phyloP scores from a whole-genome alignment of 192 early-diverging fungal genomes.

The Podila clonocystis region DNA sequence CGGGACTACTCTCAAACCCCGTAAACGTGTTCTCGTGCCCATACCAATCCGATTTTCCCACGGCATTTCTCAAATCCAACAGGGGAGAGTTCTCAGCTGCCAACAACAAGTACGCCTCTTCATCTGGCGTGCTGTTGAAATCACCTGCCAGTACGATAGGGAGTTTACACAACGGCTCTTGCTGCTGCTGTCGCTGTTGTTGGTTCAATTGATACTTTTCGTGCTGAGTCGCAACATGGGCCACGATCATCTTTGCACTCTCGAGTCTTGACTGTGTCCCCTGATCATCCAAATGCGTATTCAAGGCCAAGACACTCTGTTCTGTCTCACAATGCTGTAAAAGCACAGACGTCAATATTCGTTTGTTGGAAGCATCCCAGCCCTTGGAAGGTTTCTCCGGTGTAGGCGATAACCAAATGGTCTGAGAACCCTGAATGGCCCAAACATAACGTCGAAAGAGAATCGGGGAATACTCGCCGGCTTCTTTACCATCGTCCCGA shows the following conservation, averaged over 20 bases:
- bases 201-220: background rate
- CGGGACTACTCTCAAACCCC: constrained; percentile 9
- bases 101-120: constrained; percentile 8
- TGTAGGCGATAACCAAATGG: constrained; percentile 16
- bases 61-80: constrained; percentile 6
- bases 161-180: background rate
- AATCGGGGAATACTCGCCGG: constrained; percentile 25
- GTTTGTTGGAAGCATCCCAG: constrained; percentile 22
- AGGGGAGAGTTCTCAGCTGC: background rate
- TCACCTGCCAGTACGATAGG: constrained; percentile 12
- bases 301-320: constrained; percentile 11
- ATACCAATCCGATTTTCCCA: constrained; percentile 11
- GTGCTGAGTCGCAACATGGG: constrained; percentile 3
- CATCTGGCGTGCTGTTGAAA: constrained; percentile 14
- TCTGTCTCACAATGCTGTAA: constrained; percentile 10
- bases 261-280: constrained; percentile 7
- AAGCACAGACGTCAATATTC: constrained; percentile 15
- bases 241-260: constrained; percentile 16
- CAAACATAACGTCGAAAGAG: constrained; percentile 13
- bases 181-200: background rate
- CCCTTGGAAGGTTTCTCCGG: constrained; percentile 18
- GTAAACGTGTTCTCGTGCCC: constrained; percentile 17
- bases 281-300: constrained; percentile 26
- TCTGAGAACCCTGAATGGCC: constrained; percentile 4
- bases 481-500: constrained; percentile 21